These are phyloP conservation scores for Eleusine coracana DNA, from an alignment of 176 grass and related monocot genomes.

Conservation along the genomic window DNA sequence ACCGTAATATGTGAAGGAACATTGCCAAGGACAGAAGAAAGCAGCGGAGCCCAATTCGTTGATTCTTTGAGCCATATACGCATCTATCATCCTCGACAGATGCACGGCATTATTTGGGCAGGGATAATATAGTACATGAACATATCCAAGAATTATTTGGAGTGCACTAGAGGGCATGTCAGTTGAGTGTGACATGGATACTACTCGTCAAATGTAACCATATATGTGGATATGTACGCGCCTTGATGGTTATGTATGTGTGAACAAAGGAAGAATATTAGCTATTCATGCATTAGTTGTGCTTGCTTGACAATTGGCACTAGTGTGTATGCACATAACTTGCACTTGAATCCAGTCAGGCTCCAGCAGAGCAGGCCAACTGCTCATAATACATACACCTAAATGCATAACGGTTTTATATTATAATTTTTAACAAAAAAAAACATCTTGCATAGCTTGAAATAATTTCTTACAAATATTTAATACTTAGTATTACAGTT, in stretches of 20 bases:
- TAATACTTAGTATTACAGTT: background rate
- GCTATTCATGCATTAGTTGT: slow-evolving; percentile 16
- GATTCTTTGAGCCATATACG: slow-evolving; percentile 28
- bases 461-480: background rate
- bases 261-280: slow-evolving; percentile 26
- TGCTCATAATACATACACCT: background rate
- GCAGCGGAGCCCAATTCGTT: slow-evolving; percentile 19
- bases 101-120: background rate
- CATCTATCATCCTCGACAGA: background rate
- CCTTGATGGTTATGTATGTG: slow-evolving; percentile 39
- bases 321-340: background rate
- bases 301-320: background rate
- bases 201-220: slow-evolving; percentile 4
- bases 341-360: slow-evolving; percentile 28
- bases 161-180: slow-evolving; percentile 12
- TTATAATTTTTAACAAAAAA: background rate
- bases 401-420: background rate
- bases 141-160: slow-evolving; percentile 33
- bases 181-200: slow-evolving; percentile 38
- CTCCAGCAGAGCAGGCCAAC: slow-evolving; percentile 7
- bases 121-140: background rate
- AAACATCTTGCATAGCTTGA: background rate
- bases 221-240: slow-evolving; percentile 19
- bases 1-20: slow-evolving; percentile 4
- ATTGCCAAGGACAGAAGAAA: slow-evolving; percentile 6